phyloP scores from a whole-genome alignment of 345 rosid species.

The Turnera subulata region DNA sequence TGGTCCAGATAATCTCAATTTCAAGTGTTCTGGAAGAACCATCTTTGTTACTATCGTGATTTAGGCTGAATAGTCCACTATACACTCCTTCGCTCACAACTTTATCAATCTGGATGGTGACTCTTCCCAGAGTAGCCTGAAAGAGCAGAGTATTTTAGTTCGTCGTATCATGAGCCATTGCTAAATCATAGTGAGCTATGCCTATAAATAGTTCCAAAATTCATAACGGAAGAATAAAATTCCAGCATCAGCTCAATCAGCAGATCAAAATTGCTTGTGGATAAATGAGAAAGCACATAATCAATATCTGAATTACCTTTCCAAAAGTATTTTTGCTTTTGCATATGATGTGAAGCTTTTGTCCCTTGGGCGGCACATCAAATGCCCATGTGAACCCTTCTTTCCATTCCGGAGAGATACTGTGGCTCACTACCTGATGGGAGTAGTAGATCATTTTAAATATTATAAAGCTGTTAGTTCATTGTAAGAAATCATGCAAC shows the following conservation, averaged over 20 bases:
- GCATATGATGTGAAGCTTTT: slow-evolving; percentile 87
- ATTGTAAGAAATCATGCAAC: not conserved
- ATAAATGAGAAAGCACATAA: not conserved
- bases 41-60: slow-evolving; percentile 58
- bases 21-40: slow-evolving; percentile 68
- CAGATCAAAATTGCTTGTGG: not conserved
- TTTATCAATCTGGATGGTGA: slow-evolving; percentile 81
- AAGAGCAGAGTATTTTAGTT: too few species aligned
- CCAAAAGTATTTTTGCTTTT: slow-evolving; percentile 87
- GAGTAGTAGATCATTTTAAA: not conserved
- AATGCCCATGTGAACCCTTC: slow-evolving; percentile 90
- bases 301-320: slow-evolving; percentile 49
- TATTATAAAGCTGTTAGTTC: not conserved
- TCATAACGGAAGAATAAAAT: not conserved
- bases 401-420: slow-evolving; percentile 73
- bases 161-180: not conserved
- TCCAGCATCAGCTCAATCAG: not conserved
- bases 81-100: slow-evolving; percentile 77
- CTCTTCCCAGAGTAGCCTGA: slow-evolving; percentile 76
- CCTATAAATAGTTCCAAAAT: not conserved
- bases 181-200: not conserved
- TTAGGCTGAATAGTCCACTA: slow-evolving; percentile 66
- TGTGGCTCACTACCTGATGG: slow-evolving; percentile 65
- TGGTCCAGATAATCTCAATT: slow-evolving; percentile 75
- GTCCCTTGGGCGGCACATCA: slow-evolving; percentile 92